phyloP scores from a whole-genome alignment of 257 asterid species.

The Haberlea rhodopensis region DNA sequence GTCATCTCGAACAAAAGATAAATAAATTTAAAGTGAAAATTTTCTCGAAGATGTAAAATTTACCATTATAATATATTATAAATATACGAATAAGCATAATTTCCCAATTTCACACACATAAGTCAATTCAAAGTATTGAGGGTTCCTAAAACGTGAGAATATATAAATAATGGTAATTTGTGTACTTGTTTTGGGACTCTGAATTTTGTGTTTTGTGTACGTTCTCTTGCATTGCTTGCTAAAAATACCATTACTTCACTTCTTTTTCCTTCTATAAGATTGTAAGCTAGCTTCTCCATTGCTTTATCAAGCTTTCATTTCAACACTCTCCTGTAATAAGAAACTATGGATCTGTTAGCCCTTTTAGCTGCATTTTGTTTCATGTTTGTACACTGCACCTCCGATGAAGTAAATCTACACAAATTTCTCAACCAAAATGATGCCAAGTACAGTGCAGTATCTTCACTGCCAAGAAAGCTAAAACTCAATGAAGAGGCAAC shows the following conservation, averaged over 20 bases:
- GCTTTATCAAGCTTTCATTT: slow-evolving; percentile 24
- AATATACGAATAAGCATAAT: not conserved
- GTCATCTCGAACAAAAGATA: too few relatives aligned
- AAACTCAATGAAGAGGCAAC: slow-evolving; percentile 34
- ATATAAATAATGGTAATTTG: slow-evolving; percentile 34
- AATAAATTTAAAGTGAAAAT: too few relatives aligned
- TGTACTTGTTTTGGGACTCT: slow-evolving; percentile 55
- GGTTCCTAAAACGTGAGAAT: slow-evolving; percentile 51
- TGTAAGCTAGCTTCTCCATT: slow-evolving; percentile 19
- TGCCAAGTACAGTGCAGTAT: slow-evolving; percentile 23
- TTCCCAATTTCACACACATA: not conserved
- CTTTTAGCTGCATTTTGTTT: slow-evolving; percentile 30
- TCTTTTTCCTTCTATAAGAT: slow-evolving; percentile 3
- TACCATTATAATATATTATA: too few relatives aligned
- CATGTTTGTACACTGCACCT: slow-evolving; percentile 36
- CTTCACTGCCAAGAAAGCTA: slow-evolving; percentile 51
- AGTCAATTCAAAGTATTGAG: slow-evolving; percentile 48
- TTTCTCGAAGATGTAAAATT: too few relatives aligned
- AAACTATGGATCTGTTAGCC: slow-evolving; percentile 33
- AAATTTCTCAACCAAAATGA: slow-evolving; percentile 30
- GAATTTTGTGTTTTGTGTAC: slow-evolving; percentile 73
- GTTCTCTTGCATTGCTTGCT: slow-evolving; percentile 22
- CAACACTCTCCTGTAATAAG: too few relatives aligned
- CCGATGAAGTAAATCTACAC: slow-evolving; percentile 25
- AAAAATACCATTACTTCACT: slow-evolving; percentile 21